A percentile compares a stretch with the other conserved stretches of the same genome.
Evolutionary conservation across 495 filamentous ascomycete genomes (phyloP).

Genomic region (Penicillium samsonianum): DNA sequence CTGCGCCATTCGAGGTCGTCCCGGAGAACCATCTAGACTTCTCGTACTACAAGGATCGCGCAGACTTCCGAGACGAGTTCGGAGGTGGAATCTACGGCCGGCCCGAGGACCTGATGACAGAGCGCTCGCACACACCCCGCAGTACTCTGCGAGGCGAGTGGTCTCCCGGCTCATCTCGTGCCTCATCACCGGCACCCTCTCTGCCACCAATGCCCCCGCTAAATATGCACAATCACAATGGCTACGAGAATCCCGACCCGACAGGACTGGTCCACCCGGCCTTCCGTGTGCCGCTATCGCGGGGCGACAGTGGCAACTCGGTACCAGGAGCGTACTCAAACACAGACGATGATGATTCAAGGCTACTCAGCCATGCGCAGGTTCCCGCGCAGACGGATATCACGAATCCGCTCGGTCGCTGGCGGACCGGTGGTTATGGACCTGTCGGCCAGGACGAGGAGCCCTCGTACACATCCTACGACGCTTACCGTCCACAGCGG

Average conservation of each 20-base stretch:
- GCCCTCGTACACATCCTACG: constrained; percentile 40
- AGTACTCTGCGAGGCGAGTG: constrained; percentile 47
- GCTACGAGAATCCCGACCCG: constrained; percentile 28
- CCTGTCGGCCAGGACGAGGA: constrained; percentile 48
- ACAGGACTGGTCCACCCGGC: constrained; percentile 38
- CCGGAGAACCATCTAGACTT: constrained; percentile 91
- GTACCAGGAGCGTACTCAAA: constrained; percentile 35
- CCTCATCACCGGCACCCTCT: constrained; percentile 49
- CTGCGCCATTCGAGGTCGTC: constrained; percentile 79
- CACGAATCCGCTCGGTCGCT: constrained; percentile 42
- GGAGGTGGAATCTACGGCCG: constrained; percentile 77
- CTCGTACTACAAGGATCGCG: constrained; percentile 82
- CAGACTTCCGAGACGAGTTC: constrained; percentile 85
- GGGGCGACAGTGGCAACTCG: constrained; percentile 26
- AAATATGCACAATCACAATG: constrained; percentile 34
- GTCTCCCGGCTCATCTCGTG: constrained; percentile 47
- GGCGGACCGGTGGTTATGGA: constrained; percentile 50
- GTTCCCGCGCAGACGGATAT: constrained; percentile 32
- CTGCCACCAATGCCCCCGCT: constrained; percentile 32
- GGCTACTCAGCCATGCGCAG: constrained; percentile 47
- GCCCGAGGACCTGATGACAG: constrained; percentile 61
- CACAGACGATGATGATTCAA: constrained; percentile 48
- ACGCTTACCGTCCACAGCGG: constrained; percentile 38
- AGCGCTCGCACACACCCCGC: constrained; percentile 67
- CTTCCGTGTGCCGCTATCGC: constrained; percentile 38